Base-by-base conservation (phyloP, 1,139 yeast genomes). In the Taphrina populina region DNA sequence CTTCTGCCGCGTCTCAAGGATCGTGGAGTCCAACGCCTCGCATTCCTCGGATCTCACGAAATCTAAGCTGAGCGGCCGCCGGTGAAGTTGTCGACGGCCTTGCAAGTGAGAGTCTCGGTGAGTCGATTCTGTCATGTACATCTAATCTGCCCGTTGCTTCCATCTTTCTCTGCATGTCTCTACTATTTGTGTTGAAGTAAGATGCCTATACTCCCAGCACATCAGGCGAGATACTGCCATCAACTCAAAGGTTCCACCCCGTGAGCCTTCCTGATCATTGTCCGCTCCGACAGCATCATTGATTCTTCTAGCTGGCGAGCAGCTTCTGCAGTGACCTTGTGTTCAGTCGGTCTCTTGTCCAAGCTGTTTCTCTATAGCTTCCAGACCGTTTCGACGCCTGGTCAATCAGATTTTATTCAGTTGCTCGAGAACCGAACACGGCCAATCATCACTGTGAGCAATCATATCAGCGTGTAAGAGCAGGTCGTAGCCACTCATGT, bases 401-500 rank as follows among this genome's bases (percentile, higher is more conserved):
- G 57, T 10, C 46, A 34, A 15, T 32, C 41, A 4, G 43, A 26
- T 20, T 37, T 51, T 24, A 44, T 51, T 13, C 33, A 33, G 6
- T 2, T 41, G 56, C 62, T 65, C 1, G 94, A 88, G 65, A 80
- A 84, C 60, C 72, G 96, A 88, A 44, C 33, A n/a, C 39, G 56
- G 26, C 54, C 54, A 7, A 30, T 49, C 21, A 49, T 49, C 33
- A 37, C 97, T 0, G 80, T 90, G n/a, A 88, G 90, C 95, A 92
- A 92, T 68, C 98, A 92, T 66, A 86, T 88, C 84, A 85, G 95
- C 1, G 88, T 86, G 57, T 64, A 62, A 19, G 21, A 37, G 34
- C 24, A 2, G 27, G 11, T 7, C n/a, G 13, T 21, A n/a, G 7
- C 2, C 5, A 13, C 23, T n/a, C n/a, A n/a, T n/a, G n/a, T n/a